Conservation (phyloP, 2,329 filamentous ascomycete genomes). For the Aspergillus pseudotamarii region DNA sequence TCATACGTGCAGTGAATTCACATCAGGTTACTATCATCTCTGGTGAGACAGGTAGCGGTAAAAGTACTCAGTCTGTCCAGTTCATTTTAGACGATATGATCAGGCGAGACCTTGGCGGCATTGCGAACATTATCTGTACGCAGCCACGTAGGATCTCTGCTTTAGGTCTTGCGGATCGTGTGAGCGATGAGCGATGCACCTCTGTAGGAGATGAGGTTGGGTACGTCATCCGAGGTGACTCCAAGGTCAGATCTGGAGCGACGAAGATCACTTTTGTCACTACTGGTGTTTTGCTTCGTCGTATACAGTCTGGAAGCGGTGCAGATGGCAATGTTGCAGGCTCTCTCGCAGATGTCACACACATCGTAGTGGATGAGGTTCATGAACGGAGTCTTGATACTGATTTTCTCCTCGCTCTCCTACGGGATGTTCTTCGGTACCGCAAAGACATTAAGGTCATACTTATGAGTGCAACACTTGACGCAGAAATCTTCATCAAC, state of each 20-base stretch:
- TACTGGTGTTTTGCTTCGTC: constrained; percentile 85
- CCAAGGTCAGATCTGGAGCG: constrained; percentile 66
- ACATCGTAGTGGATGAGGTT: constrained; percentile 94
- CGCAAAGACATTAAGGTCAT: constrained; percentile 84
- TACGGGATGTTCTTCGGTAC: constrained; percentile 76
- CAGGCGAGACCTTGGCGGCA: constrained; percentile 69
- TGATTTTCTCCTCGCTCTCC: constrained; percentile 85
- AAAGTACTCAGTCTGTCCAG: constrained; percentile 95
- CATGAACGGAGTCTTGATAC: constrained; percentile 95
- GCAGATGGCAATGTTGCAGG: constrained; percentile 76
- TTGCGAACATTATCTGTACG: constrained; percentile 90
- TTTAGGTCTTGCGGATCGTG: constrained; percentile 88
- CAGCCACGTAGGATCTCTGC: constrained; percentile 94
- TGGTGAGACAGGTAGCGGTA: constrained; percentile 94
- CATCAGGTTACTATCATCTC: constrained; percentile 95
- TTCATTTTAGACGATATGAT: constrained; percentile 94
- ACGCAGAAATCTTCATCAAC: constrained; percentile 78
- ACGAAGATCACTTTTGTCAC: constrained; percentile 96
- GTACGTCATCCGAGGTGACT: constrained; percentile 89
- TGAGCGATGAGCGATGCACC: constrained; percentile 86
- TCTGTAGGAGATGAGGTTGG: constrained; percentile 84
- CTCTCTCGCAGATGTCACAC: constrained; percentile 85
- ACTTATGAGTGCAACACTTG: constrained; percentile 94
- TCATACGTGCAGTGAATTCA: constrained; percentile 72
- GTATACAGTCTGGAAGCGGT: constrained; percentile 87